These are phyloP conservation scores for Barbatosphaeria neglecta DNA, from an alignment of 495 filamentous ascomycete species.

Conservation along the genomic window DNA sequence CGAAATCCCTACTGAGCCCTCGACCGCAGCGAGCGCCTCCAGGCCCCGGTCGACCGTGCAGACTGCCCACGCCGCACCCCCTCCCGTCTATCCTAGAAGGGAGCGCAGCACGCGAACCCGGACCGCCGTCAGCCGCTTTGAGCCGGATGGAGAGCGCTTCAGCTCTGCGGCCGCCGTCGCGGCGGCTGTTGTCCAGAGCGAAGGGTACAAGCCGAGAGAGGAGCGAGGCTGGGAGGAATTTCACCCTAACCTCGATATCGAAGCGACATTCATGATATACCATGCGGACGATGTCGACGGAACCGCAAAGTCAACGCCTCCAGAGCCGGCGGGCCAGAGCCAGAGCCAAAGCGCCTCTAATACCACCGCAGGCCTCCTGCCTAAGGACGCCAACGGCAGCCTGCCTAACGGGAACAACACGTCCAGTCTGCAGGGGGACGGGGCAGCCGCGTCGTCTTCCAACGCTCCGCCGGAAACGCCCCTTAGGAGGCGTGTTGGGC, in stretches of 20 bases:
- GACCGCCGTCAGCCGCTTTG: constrained; percentile 33
- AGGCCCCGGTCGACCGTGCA: constrained; percentile 22
- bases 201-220: constrained; percentile 93
- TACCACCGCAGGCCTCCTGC: constrained; percentile 25
- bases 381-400: constrained; percentile 21
- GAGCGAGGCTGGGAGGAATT: constrained; percentile 97
- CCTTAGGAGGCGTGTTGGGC: constrained; percentile 30
- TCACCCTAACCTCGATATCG: constrained; percentile 86
- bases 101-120: constrained; percentile 43
- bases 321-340: constrained; percentile 23
- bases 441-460: constrained; percentile 7
- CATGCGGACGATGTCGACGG: constrained; percentile 77
- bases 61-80: constrained; percentile 22
- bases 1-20: constrained; percentile 30
- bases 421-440: constrained; percentile 8
- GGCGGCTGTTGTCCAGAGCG: constrained; percentile 73
- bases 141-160: constrained; percentile 43
- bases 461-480: constrained; percentile 23
- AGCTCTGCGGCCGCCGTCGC: constrained; percentile 77
- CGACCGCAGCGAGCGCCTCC: constrained; percentile 11
- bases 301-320: constrained; percentile 30
- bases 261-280: constrained; percentile 64
- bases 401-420: constrained; percentile 15
- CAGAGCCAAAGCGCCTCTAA: constrained; percentile 10
- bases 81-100: constrained; percentile 31